phyloP scores from a whole-genome alignment of 2,329 filamentous ascomycete species.

The Teratosphaeria viscida region DNA sequence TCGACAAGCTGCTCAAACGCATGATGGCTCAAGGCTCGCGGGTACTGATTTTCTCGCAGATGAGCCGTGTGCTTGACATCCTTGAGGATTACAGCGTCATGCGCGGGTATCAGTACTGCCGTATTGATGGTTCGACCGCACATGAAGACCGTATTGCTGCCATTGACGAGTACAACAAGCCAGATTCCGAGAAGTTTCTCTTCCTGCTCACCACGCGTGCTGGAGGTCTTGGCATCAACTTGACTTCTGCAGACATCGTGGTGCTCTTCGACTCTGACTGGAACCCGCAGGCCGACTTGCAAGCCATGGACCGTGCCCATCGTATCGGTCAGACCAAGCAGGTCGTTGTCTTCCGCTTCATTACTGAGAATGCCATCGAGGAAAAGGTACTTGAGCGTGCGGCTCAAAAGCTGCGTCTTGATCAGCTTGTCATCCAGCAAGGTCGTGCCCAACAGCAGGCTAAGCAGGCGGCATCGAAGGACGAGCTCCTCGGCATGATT shows the following conservation, averaged over 20 bases:
- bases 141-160: conserved; percentile 96
- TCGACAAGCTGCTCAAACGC: conserved; percentile 80
- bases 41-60: conserved; percentile 98
- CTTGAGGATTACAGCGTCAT: conserved; percentile 98
- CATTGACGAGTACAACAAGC: conserved; percentile 97
- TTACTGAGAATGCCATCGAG: conserved; percentile 96
- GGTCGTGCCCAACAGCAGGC: conserved; percentile 82
- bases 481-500: conserved; percentile 94
- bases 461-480: conserved; percentile 88
- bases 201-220: conserved; percentile 93
- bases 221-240: conserved; percentile 90
- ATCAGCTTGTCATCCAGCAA: conserved; percentile 96
- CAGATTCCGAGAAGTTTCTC: conserved; percentile 88
- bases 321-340: conserved; percentile 98
- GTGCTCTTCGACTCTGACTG: conserved; percentile 96
- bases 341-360: conserved; percentile 89
- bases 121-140: conserved; percentile 91
- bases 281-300: conserved; percentile 96
- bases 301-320: conserved; percentile 97
- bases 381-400: conserved; percentile 96
- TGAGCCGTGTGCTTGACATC: conserved; percentile 95
- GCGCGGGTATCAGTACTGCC: conserved; percentile 87
- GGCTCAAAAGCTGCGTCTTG: conserved; percentile 89
- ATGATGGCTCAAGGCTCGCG: conserved; percentile 80
- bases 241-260: conserved; percentile 91